phyloP scores from a whole-genome alignment of 2,329 filamentous ascomycete genomes.

The Cladophialophora exuberans region DNA sequence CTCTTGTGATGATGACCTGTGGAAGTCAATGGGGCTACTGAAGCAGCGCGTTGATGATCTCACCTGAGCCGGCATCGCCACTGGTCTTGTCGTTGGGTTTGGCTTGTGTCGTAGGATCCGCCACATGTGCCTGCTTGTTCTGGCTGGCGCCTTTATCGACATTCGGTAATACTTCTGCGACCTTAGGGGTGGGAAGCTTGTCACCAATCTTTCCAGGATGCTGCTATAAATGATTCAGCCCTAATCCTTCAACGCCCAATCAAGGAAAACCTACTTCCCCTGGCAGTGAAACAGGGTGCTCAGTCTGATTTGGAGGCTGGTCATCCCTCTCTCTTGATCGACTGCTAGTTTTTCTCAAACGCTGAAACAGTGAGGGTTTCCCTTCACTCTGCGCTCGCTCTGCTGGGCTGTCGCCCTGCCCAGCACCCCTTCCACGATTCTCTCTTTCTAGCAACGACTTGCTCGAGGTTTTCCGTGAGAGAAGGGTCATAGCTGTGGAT shows the following conservation, averaged over 20 bases:
- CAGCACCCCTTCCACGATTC: constrained; percentile 1
- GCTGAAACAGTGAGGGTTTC: constrained; percentile 16
- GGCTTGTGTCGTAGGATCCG: background rate
- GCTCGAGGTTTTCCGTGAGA: constrained; percentile 13
- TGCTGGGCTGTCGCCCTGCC: background rate
- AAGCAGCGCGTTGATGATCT: background rate
- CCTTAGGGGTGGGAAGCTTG: constrained; percentile 12
- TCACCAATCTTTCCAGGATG: background rate
- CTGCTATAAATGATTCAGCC: background rate
- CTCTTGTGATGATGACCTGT: constrained; percentile 1
- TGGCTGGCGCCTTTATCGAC: background rate
- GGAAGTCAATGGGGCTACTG: background rate
- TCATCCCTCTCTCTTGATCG: constrained; percentile 7
- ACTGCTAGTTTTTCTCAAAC: constrained; percentile 16
- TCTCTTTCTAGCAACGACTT: constrained; percentile 8
- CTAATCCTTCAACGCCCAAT: background rate
- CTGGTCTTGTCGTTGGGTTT: background rate
- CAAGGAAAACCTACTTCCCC: background rate
- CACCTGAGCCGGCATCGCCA: background rate
- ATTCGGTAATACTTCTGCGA: constrained; percentile 16
- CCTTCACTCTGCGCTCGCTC: constrained; percentile 5
- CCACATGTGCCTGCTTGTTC: background rate
- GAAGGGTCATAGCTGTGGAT: constrained; percentile 13
- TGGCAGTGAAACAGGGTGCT: background rate
- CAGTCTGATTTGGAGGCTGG: background rate